Conservation (phyloP, 352 stramenopile genomes). For the Globisporangium ultimum region DNA sequence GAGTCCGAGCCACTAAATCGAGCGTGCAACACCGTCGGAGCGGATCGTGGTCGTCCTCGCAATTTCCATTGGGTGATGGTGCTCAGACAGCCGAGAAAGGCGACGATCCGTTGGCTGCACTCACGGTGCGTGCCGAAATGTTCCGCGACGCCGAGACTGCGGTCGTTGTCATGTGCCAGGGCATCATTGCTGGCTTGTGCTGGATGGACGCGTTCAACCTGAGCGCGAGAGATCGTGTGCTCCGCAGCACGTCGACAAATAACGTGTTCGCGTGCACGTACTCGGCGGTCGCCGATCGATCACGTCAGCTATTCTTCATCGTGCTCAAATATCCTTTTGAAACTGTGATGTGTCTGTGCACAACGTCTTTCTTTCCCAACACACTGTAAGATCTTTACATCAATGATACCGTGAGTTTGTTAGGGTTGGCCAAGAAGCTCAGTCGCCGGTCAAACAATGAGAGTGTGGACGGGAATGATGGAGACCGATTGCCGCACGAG, state of each 20-base stretch:
- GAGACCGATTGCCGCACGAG: neutral
- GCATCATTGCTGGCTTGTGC: constrained; percentile 51
- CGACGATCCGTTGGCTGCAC: too few relatives aligned
- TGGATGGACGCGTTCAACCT: constrained; percentile 68
- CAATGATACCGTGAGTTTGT: constrained; percentile 38
- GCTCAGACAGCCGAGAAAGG: too few relatives aligned
- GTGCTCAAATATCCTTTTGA: constrained; percentile 75
- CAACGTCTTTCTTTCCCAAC: neutral
- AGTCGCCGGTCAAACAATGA: constrained; percentile 16
- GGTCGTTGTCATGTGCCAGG: constrained; percentile 44
- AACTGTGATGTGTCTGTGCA: too few relatives aligned
- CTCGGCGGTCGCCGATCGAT: constrained; percentile 47
- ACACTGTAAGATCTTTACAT: constrained; percentile 6
- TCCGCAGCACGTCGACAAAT: constrained; percentile 7
- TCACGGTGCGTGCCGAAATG: neutral
- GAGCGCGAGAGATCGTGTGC: constrained; percentile 17
- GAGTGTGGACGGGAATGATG: neutral
- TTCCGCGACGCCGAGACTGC: constrained; percentile 35
- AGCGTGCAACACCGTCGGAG: too few relatives aligned
- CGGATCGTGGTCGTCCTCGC: neutral
- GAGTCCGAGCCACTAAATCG: constrained; percentile 17
- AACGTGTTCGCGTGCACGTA: constrained; percentile 47
- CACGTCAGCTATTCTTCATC: constrained; percentile 57
- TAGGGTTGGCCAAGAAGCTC: constrained; percentile 47
- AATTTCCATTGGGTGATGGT: neutral